Base-by-base conservation (phyloP, 306 rosid genomes). In the Abrus pulchellus region DNA sequence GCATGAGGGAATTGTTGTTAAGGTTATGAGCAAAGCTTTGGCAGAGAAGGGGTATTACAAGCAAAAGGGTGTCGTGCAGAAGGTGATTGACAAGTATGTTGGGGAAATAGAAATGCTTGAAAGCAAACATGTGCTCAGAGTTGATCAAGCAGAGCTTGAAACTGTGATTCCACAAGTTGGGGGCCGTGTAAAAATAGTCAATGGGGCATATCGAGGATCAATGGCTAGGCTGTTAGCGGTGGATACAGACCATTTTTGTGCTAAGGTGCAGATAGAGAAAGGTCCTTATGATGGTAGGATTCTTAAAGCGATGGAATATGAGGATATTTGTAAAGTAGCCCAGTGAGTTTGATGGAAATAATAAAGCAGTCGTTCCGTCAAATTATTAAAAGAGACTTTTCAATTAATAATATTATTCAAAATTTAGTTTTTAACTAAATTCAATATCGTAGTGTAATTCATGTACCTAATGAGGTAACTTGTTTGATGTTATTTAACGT, bases 81-180 rank as follows among this genome's bases (percentile, higher is more conserved):
- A 86, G 77, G 97, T 94, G 83, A 89, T 90, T 12, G 99, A 93
- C 70, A 94, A 89, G 68, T 91, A 93, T 56, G 95, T 91, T 43
- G 99, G 95, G 48, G 97, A 94, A 83, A 93, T 94, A 28, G 94
- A 94, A 72, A 94, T 93, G 90, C 83, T 93, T 5, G 95, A 93
- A 5, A 90, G 82, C 59, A 94, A 89, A 83, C 97, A 94, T 69
- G 97, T 94, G 64, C 90, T 94, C 64, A 89, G 97, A 86, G 93
- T 94, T 71, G 99, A 93, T 76, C 97, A 94, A 72, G 83, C 72
- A 59, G 97, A 93, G 87, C 94, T 94, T 32, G 97, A 93, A 83
- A 91, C 97, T 2, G 99, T 94, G 84, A 94, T 94, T 76, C 99
- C 97, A 0, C 95, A 88, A 72, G 89, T 93, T 82, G 97, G 99